Base-by-base conservation (phyloP, 768 basidiomycete genomes). In the Cystobasidium tubakii region DNA sequence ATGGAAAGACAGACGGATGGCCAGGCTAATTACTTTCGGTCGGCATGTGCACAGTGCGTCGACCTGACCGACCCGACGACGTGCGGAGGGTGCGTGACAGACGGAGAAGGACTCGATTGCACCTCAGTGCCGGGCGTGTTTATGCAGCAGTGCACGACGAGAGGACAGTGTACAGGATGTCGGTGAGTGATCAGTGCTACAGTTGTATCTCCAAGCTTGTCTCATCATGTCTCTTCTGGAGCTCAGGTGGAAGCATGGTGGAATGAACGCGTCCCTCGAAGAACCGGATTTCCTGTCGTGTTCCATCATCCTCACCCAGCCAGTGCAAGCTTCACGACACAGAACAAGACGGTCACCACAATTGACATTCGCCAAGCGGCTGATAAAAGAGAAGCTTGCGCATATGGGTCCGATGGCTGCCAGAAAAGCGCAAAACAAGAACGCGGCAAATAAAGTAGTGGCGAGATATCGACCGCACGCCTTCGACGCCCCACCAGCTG, bases 151-250 rank as follows among this genome's bases (percentile, higher is more conserved):
- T 71, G 69, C 42, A 71, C 69, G 33, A 12, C 29, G 19, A 23
- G 69, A 60, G 69, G 69, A 25, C 69, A 71, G 39, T 71, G 69
- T 60, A 71, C 69, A 29, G 69, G 69, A 12, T 71, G 69, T 53
- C 29, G 69, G 69, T 71, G 55, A 71, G 69, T n/a, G n/a, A n/a
- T n/a, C n/a, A n/a, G n/a, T n/a, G n/a, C n/a, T n/a, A n/a, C n/a
- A n/a, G n/a, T n/a, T n/a, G n/a, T n/a, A n/a, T n/a, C n/a, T n/a
- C n/a, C n/a, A n/a, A n/a, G n/a, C n/a, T n/a, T n/a, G n/a, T n/a
- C n/a, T n/a, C n/a, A n/a, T n/a, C n/a, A n/a, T n/a, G n/a, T n/a
- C n/a, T 43, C 27, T 13, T 50, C 42, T 53, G 39, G 15, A 39
- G 4, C 17, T 27, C 69, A 71, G 69, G 31, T 71, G 69, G 69